Percentiles rank a stretch among this genome's conserved stretches.
Conservation (phyloP, 176 grass and related monocot genomes). For the Calamus simplicifolius region DNA sequence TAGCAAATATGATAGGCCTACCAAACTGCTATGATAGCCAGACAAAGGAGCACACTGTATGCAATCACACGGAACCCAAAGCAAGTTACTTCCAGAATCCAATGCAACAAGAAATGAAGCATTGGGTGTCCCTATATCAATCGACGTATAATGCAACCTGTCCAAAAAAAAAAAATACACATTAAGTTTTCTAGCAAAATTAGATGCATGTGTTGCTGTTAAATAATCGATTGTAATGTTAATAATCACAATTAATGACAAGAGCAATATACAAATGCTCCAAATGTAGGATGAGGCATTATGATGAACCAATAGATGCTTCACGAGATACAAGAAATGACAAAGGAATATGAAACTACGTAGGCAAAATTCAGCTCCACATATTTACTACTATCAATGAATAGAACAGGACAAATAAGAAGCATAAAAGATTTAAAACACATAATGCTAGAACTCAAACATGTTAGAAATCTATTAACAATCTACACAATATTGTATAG, state of each 20-base stretch:
- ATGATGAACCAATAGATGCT: too few relatives aligned
- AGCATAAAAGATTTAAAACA: too few relatives aligned
- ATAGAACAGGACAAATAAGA: too few relatives aligned
- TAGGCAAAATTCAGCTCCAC: too few relatives aligned
- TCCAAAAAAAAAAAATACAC: constrained; percentile 1
- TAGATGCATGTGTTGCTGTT: neutral
- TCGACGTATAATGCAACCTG: constrained; percentile 96
- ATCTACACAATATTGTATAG: too few relatives aligned
- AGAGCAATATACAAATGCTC: neutral
- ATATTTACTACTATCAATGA: too few relatives aligned
- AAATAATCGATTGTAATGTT: neutral
- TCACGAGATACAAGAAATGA: too few relatives aligned
- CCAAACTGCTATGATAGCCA: constrained; percentile 74
- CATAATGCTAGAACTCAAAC: too few relatives aligned
- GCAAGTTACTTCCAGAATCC: constrained; percentile 95
- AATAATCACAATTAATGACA: neutral
- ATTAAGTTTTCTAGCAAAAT: neutral
- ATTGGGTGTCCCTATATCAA: constrained; percentile 78
- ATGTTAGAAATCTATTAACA: too few relatives aligned
- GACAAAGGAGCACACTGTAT: constrained; percentile 81
- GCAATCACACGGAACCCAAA: constrained; percentile 95
- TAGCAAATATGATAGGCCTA: constrained; percentile 25
- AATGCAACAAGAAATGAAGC: constrained; percentile 83
- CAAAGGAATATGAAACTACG: too few relatives aligned
- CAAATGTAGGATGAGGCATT: neutral